Conservation (phyloP, 495 filamentous ascomycete species). For the Parathielavia hyrcaniae region DNA sequence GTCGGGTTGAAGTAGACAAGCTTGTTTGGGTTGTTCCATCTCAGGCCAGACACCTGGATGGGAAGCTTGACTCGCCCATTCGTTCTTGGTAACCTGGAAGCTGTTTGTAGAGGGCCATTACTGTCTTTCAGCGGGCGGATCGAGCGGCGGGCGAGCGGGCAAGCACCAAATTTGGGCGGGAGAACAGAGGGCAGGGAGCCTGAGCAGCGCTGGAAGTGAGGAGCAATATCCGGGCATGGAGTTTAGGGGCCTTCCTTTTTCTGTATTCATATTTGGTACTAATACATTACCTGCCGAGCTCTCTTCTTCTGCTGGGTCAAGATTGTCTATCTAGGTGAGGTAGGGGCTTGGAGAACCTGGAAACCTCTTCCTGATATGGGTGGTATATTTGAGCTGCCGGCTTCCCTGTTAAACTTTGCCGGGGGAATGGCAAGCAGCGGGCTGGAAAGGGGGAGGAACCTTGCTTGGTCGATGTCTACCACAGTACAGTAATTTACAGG, state of each 20-base stretch:
- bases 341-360: background rate
- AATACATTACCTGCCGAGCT: constrained; percentile 8
- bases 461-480: too few species aligned
- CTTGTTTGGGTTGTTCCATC: background rate
- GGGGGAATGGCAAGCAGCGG: too few species aligned
- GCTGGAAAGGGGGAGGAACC: too few species aligned
- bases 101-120: background rate
- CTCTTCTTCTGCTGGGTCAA: background rate
- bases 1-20: background rate
- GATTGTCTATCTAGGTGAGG: background rate
- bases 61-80: background rate
- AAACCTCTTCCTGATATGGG: too few species aligned
- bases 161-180: background rate
- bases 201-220: background rate
- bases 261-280: constrained; percentile 9
- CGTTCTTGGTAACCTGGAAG: background rate
- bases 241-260: constrained; percentile 23
- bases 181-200: constrained; percentile 2
- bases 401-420: too few species aligned
- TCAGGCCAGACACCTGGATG: background rate
- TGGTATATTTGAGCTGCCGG: too few species aligned
- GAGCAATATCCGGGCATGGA: constrained; percentile 24
- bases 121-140: background rate
- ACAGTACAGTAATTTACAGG: too few species aligned
- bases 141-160: background rate